Evolutionary conservation across 2,329 filamentous ascomycete species (phyloP).

Genomic region (Bipolaris bicolor): DNA sequence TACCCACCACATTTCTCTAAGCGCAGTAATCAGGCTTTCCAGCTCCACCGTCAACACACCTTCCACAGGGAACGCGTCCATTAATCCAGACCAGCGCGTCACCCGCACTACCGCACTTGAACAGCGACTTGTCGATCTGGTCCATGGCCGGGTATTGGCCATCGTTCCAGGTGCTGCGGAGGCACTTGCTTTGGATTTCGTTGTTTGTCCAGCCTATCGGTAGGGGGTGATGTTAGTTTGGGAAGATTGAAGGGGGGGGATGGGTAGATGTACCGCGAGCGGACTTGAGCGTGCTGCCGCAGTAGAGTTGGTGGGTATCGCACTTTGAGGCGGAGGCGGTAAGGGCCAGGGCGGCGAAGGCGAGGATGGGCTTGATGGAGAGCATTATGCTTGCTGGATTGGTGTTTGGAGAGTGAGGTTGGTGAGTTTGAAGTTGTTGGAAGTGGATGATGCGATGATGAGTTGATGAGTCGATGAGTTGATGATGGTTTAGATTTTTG

Average conservation of each 20-base stretch:
- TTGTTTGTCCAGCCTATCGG: background rate
- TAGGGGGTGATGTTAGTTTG: too few relatives aligned
- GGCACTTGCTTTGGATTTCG: slow-evolving; percentile 1
- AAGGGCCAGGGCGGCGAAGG: background rate
- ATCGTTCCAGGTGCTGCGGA: background rate
- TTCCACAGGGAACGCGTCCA: background rate
- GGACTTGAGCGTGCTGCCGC: background rate
- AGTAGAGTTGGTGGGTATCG: background rate
- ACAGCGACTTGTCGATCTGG: slow-evolving; percentile 3
- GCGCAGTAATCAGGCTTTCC: slow-evolving; percentile 1
- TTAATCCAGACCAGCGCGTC: background rate
- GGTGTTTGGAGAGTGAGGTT: background rate
- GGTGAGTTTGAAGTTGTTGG: background rate
- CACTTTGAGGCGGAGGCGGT: background rate
- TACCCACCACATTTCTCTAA: background rate
- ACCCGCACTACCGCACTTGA: background rate
- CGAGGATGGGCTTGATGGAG: background rate
- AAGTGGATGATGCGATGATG: background rate
- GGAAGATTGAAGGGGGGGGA: background rate
- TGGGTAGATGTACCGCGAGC: background rate
- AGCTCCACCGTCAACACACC: background rate
- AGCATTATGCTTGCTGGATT: background rate
- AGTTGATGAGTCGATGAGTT: background rate
- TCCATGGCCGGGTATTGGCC: background rate
- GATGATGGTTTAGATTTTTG: background rate